Evolutionary conservation across 1,139 yeast species (phyloP).

Genomic region (Blastobotrys buckinghamii): DNA sequence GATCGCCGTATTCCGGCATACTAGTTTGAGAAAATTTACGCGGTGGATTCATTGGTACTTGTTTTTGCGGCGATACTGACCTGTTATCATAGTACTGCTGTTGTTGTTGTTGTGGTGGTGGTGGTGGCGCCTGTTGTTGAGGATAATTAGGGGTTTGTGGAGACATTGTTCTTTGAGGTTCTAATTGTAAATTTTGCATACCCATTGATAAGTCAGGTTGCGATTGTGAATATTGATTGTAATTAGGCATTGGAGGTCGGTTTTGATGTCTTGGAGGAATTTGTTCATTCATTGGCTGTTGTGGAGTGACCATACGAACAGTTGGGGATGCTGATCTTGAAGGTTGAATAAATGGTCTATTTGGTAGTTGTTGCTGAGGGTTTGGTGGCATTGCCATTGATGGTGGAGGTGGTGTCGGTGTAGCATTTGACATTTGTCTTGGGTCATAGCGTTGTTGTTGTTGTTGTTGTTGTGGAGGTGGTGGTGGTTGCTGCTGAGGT

Average conservation of each 20-base stretch:
- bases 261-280: not conserved
- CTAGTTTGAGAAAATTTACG: not conserved
- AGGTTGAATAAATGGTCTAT: not conserved
- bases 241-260: not conserved
- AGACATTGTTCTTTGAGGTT: not conserved
- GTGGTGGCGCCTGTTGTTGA: too few species aligned
- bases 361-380: not conserved
- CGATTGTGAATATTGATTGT: not conserved
- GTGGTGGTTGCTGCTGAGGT: not conserved
- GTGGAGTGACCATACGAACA: not conserved
- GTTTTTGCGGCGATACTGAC: not conserved
- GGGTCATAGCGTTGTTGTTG: not conserved
- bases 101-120: too few species aligned
- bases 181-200: not conserved
- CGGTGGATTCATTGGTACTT: not conserved
- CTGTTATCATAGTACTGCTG: not conserved
- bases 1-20: constrained; percentile 3
- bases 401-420: not conserved
- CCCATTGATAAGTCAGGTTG: not conserved
- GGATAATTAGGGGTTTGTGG: not conserved
- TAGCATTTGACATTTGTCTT: not conserved
- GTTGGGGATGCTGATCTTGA: not conserved
- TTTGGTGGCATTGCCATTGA: not conserved
- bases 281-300: not conserved
- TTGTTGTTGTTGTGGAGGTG: not conserved